Base-by-base conservation (phyloP, 192 early-diverging fungal species). In the Backusella luteola region DNA sequence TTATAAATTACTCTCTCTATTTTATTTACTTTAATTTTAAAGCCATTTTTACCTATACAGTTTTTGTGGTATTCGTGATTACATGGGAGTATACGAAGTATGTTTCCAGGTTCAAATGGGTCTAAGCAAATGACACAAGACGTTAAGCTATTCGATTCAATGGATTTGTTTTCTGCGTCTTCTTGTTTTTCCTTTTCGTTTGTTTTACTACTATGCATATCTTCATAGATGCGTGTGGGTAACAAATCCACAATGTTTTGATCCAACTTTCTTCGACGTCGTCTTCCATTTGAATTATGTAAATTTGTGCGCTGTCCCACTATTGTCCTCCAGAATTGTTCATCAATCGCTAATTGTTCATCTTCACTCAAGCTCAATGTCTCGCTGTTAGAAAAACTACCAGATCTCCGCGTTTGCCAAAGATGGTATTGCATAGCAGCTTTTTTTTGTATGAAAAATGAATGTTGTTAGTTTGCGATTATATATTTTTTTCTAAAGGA, bases 351-450 rank as follows among this genome's bases (percentile, higher is more conserved):
- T 68, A 68, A n/a, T 68, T 68, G 67, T n/a, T 36, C 15, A 35
- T 36, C 34, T 68, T 68, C 67, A 19, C 34, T 36, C 8, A 36
- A 17, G 19, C 34, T 68, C 19, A 68, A n/a, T 6, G 35, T 68
- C 3, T 68, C 67, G 19, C 9, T 68, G 19, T 68, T 36, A 21
- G 32, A 35, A 68, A 36, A 68, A 6, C 34, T 36, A 68, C 5
- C 8, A n/a, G 32, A 35, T 34, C 46, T 49, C 32, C 29, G n/a
- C 32, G 34, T 49, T 17, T 46, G 71, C 41, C 71, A 73, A 9
- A 56, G 17, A 17, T 73, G 71, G 19, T 19, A 73, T 34, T 73
- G 71, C 17, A 73, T n/a, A 6, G 5, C 71, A 49, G 41, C 70
- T 71, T 34, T 38, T 29, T 23, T 34, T 38, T 11, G 44, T 7